phyloP scores from a whole-genome alignment of 257 asterid genomes.

The Catharanthus roseus region DNA sequence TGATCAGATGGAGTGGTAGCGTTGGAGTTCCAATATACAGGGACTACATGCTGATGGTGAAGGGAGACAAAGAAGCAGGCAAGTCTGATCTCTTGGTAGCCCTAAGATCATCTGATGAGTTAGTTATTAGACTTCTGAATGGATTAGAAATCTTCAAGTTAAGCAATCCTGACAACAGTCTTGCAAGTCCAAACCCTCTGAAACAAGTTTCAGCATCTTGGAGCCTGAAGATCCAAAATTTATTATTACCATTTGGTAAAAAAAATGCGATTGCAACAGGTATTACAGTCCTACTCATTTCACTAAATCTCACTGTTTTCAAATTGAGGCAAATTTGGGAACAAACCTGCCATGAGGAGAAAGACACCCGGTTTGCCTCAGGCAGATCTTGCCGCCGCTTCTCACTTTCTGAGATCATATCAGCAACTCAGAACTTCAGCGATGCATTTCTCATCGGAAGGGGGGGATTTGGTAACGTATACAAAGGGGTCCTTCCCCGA shows the following conservation, averaged over 20 bases:
- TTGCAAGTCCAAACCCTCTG: constrained; percentile 8
- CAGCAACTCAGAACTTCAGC: constrained; percentile 10
- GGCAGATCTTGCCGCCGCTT: background rate
- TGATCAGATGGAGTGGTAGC: constrained; percentile 6
- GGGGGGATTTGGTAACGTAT: constrained; percentile 9
- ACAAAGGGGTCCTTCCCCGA: background rate
- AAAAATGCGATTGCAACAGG: background rate
- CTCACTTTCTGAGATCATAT: constrained; percentile 2
- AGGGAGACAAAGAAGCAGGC: background rate
- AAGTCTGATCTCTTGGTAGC: constrained; percentile 4
- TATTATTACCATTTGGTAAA: background rate
- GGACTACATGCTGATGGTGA: constrained; percentile 5
- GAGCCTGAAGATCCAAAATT: background rate
- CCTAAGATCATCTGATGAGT: background rate
- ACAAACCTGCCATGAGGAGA: background rate
- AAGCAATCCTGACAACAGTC: constrained; percentile 12
- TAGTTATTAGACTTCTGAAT: background rate
- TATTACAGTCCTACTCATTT: background rate
- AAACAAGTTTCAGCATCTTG: background rate
- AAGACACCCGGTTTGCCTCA: background rate
- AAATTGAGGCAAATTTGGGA: background rate
- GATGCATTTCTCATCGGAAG: background rate
- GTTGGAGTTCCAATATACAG: constrained; percentile 11
- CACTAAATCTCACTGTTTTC: background rate
- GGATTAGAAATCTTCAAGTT: constrained; percentile 25